A percentile compares a stretch with the other conserved stretches of the same genome.
These are phyloP conservation scores for Populus hybrid DNA, from an alignment of 441 rosid genomes.

Conservation along the genomic window DNA sequence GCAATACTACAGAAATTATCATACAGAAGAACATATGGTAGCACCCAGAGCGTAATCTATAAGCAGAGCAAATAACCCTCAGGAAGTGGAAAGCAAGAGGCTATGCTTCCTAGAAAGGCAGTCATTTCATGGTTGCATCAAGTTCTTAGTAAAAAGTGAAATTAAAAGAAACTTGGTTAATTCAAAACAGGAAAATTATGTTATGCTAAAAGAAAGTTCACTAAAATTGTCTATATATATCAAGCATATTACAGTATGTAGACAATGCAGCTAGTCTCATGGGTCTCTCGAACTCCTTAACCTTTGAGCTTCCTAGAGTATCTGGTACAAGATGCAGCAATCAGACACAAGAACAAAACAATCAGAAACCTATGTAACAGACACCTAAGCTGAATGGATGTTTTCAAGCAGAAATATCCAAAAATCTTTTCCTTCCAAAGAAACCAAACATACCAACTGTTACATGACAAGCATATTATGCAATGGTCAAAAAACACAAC, in stretches of 20 bases:
- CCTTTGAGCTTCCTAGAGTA: neutral
- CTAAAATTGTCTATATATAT: neutral
- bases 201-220: neutral
- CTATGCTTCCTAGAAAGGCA: conserved; percentile 43
- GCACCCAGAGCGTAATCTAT: neutral
- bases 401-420: neutral
- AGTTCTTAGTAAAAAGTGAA: neutral
- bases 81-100: neutral
- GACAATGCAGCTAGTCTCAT: neutral
- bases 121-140: neutral
- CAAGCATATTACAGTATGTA: neutral
- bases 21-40: neutral
- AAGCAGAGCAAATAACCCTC: neutral
- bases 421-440: neutral
- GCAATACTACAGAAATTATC: neutral
- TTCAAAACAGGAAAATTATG: neutral
- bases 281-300: neutral
- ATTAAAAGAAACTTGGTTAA: neutral
- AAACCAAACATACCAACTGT: neutral
- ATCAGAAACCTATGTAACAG: neutral
- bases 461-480: neutral
- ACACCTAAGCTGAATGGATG: neutral
- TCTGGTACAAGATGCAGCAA: neutral
- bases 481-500: neutral
- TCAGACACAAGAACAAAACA: neutral